phyloP scores from a whole-genome alignment of 495 filamentous ascomycete genomes.

The Tuber magnatum region DNA sequence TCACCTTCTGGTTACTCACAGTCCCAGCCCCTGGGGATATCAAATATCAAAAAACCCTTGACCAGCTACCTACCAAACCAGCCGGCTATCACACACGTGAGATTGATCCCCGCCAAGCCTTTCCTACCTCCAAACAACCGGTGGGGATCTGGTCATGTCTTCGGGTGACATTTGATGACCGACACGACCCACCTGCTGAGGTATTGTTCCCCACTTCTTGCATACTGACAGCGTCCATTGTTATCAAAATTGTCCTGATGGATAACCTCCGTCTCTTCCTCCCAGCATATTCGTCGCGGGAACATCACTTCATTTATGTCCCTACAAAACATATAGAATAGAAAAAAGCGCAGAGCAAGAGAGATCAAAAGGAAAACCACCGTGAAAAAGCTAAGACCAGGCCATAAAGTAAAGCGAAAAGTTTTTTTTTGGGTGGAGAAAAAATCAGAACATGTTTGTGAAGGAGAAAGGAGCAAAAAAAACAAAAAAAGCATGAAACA shows the following conservation, averaged over 20 bases:
- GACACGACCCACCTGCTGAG: background rate
- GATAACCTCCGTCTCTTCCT: background rate
- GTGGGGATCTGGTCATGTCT: background rate
- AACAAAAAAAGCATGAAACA: background rate
- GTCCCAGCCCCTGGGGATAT: background rate
- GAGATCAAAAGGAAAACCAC: background rate
- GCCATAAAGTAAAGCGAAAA: background rate
- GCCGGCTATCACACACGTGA: background rate
- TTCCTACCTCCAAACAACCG: background rate
- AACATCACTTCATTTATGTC: background rate
- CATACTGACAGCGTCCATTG: background rate
- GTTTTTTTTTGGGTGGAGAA: background rate
- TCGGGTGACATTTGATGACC: background rate
- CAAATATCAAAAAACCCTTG: background rate
- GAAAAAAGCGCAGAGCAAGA: background rate
- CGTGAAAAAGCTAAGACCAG: background rate
- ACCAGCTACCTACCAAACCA: background rate
- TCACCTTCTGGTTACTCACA: background rate
- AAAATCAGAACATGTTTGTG: background rate
- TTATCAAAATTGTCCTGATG: background rate
- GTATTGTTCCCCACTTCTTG: background rate
- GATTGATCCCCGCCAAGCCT: background rate
- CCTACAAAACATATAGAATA: too few relatives aligned
- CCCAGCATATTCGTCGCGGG: background rate
- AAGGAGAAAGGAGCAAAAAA: background rate